phyloP scores from a whole-genome alignment of 192 early-diverging fungal genomes.

The Coemansia sp. region DNA sequence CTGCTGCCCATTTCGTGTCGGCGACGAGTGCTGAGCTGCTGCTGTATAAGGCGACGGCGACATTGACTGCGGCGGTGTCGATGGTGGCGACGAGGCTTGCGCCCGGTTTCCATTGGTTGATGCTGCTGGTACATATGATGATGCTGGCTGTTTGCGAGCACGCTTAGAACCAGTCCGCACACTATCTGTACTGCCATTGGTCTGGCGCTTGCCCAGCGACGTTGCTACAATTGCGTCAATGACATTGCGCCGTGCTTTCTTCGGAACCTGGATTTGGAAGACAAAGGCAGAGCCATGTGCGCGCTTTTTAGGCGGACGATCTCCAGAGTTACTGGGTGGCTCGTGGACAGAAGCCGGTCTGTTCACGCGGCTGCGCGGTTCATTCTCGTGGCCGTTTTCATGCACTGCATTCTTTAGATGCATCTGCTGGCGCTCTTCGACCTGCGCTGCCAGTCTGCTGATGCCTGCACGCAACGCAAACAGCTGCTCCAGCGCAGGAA shows the following conservation, averaged over 20 bases:
- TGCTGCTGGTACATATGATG: background rate
- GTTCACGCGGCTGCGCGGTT: background rate
- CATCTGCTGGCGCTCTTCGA: slow-evolving; percentile 6
- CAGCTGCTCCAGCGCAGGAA: slow-evolving; percentile 18
- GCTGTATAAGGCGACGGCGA: background rate
- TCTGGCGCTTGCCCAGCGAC: slow-evolving; percentile 13
- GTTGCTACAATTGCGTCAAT: slow-evolving; percentile 24
- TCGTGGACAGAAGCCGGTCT: background rate
- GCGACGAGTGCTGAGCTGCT: background rate
- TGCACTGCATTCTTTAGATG: background rate
- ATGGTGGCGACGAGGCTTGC: background rate
- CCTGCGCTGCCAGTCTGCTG: slow-evolving; percentile 8
- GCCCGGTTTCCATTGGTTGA: background rate
- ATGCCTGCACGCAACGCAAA: slow-evolving; percentile 3
- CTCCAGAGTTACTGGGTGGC: slow-evolving; percentile 1
- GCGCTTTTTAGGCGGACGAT: slow-evolving; percentile 14
- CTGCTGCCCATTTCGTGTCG: background rate
- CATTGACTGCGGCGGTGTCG: background rate
- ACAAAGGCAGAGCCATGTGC: slow-evolving; percentile 10
- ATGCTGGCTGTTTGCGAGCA: slow-evolving; percentile 15
- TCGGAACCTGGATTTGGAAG: slow-evolving; percentile 36
- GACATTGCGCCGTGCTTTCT: slow-evolving; percentile 30
- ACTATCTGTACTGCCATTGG: background rate
- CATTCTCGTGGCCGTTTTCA: slow-evolving; percentile 1
- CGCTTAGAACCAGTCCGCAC: slow-evolving; percentile 14